Conservation (phyloP, 805 yeast species). For the Sugiyamaella smithiae region DNA sequence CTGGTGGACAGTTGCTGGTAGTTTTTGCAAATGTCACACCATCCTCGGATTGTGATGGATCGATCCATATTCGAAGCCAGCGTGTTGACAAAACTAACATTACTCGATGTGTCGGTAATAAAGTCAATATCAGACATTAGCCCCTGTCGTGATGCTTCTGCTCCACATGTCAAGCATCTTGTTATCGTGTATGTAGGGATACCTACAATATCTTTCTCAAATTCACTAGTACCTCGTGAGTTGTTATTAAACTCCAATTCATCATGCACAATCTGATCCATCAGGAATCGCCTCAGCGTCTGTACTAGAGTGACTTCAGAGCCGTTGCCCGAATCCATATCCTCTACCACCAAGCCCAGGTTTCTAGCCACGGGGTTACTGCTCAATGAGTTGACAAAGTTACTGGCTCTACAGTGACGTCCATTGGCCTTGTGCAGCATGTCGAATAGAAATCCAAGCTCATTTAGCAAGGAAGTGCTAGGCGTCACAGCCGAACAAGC, state of each 20-base stretch:
- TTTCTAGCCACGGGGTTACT: conserved; percentile 49
- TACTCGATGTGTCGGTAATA: conserved; percentile 7
- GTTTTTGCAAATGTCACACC: conserved; percentile 51
- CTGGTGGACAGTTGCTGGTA: conserved; percentile 55
- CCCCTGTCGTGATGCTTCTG: conserved; percentile 21
- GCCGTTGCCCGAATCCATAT: conserved; percentile 23
- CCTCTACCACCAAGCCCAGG: conserved; percentile 52
- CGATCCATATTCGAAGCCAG: conserved; percentile 27
- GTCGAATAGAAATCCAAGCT: conserved; percentile 84
- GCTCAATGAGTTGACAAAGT: conserved; percentile 59
- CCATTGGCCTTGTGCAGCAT: conserved; percentile 85
- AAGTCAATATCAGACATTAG: conserved; percentile 27
- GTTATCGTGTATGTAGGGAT: conserved; percentile 21
- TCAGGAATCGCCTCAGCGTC: conserved; percentile 56
- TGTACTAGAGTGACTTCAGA: conserved; percentile 39
- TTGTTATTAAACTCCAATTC: conserved; percentile 33
- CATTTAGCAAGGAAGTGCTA: conserved; percentile 53
- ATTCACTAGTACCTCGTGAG: background rate
- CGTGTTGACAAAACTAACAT: conserved; percentile 22
- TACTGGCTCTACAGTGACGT: conserved; percentile 74
- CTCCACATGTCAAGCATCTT: conserved; percentile 26
- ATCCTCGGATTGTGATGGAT: conserved; percentile 43
- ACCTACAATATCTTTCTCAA: conserved; percentile 18
- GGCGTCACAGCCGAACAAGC: background rate
- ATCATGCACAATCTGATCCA: conserved; percentile 52